Conservation (phyloP, 1,139 yeast genomes). For the Yarrowia galli region DNA sequence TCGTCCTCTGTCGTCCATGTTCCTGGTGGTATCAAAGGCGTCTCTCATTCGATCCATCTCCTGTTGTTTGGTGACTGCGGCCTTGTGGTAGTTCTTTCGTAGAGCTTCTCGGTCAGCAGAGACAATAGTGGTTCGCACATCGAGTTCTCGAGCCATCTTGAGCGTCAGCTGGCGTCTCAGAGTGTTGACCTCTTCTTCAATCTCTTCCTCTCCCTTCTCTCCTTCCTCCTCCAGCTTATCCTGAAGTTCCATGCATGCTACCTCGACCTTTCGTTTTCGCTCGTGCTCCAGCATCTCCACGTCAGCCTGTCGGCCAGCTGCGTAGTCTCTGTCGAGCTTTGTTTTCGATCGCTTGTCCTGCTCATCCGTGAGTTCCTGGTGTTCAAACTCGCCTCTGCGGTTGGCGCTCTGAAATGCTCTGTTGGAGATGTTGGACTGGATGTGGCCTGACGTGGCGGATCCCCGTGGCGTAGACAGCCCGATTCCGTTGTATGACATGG, state of each 20-base stretch:
- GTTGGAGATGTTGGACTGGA: slow-evolving; percentile 60
- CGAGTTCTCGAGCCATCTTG: slow-evolving; percentile 30
- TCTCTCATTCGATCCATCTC: slow-evolving; percentile 31
- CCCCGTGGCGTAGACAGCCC: slow-evolving; percentile 73
- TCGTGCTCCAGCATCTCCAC: slow-evolving; percentile 58
- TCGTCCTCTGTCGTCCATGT: slow-evolving; percentile 24
- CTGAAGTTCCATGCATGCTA: slow-evolving; percentile 62
- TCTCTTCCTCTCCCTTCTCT: slow-evolving; percentile 48
- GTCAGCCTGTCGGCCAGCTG: slow-evolving; percentile 49
- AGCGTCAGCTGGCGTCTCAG: slow-evolving; percentile 31
- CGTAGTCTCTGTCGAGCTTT: slow-evolving; percentile 40
- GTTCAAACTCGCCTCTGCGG: slow-evolving; percentile 51
- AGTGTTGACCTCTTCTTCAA: slow-evolving; percentile 43
- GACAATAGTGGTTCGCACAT: slow-evolving; percentile 21
- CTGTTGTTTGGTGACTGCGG: slow-evolving; percentile 21
- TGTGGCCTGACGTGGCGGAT: slow-evolving; percentile 74
- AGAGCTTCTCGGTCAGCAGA: slow-evolving; percentile 23
- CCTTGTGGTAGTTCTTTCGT: slow-evolving; percentile 24
- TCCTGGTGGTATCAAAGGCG: slow-evolving; percentile 14
- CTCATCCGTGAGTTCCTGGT: slow-evolving; percentile 48
- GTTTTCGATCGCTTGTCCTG: slow-evolving; percentile 42
- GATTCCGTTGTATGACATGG: slow-evolving; percentile 72
- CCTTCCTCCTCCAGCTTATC: slow-evolving; percentile 63
- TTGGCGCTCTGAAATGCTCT: slow-evolving; percentile 44
- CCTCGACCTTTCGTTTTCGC: slow-evolving; percentile 59